Evolutionary conservation across 371 early-diverging fungal genomes (phyloP), one percentile per base, ranked within the genome.

Genomic region (Mucor plumbeus): DNA sequence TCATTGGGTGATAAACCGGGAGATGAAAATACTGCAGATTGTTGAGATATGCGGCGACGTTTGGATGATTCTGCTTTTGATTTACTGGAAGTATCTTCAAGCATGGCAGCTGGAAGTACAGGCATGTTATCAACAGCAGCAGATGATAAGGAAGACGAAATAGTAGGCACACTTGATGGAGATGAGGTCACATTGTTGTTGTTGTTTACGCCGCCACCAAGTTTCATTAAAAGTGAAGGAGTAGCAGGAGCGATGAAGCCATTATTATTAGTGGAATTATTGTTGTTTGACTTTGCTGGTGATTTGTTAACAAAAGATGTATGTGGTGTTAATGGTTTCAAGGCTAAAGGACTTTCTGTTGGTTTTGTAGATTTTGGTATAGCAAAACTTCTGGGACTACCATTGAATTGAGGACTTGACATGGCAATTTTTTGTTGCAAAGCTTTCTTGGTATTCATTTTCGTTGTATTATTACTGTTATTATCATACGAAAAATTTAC

Each of bases 201-300:
- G 11, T 64, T 74, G 9, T 64, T 70, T 35, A 66, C 65, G 6
- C 83, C 84, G 3, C 77, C 73, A 19, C 86, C 85, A 8, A 90
- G 50, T 47, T 87, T 86, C 90, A 90, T 90, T 17, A 91, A 63
- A 7, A 88, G 78, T 1, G 87, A 86, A 4, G 90, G 91, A 0
- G 90, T 92, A 11, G 88, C 88, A 70, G 72, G 57, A 56, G 78
- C 72, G 58, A 65, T 70, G 62, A 80, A 59, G 57, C 54, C 1
- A 39, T 56, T n/a, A 26, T 59, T 63, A 35, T 10, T 26, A 26
- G 21, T 50, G 11, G 50, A 50, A 57, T 35, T 64, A 10, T 38
- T 63, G 58, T 55, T 54, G 35, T n/a, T 48, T 39, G 71, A 8
- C 62, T 53, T 39, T 56, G 72, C 13, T 61, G 63, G 54, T 17